Evolutionary conservation across 352 stramenopile species (phyloP).

Genomic region (Discostella stelligera): DNA sequence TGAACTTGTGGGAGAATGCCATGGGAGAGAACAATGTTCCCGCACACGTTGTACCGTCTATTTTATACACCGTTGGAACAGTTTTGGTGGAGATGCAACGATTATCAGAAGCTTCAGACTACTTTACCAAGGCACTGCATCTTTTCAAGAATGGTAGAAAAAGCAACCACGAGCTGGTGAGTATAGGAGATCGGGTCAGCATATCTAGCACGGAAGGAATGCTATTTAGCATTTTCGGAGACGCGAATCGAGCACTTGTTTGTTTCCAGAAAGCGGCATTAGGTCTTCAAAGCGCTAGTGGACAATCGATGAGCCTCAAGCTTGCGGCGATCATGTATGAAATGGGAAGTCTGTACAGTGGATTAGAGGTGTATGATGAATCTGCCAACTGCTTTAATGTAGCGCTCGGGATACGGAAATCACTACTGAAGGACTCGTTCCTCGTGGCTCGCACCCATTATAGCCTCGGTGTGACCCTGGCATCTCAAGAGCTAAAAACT

Average conservation of each 20-base stretch:
- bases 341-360: constrained; percentile 45
- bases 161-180: background rate
- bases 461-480: constrained; percentile 54
- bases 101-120: constrained; percentile 49
- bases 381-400: constrained; percentile 46
- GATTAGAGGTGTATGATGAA: constrained; percentile 33
- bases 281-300: constrained; percentile 15
- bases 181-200: constrained; percentile 23
- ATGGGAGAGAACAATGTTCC: constrained; percentile 1
- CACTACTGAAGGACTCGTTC: constrained; percentile 47
- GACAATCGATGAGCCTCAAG: constrained; percentile 35
- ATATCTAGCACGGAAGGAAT: constrained; percentile 60
- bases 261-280: constrained; percentile 43
- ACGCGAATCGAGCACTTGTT: constrained; percentile 31
- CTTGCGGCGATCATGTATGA: constrained; percentile 52
- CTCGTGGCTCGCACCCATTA: constrained; percentile 56
- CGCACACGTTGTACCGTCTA: constrained; percentile 1
- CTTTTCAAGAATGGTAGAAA: constrained; percentile 28
- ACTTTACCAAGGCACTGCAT: constrained; percentile 50
- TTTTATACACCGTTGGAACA: constrained; percentile 61
- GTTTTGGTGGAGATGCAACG: constrained; percentile 74
- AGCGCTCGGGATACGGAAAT: constrained; percentile 44
- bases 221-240: constrained; percentile 47
- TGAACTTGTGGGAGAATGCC: constrained; percentile 43
- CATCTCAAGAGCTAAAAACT: constrained; percentile 37